Percentiles rank a stretch among this genome's conserved stretches.
Conservation (phyloP, 371 early-diverging fungal species). For the Mucor saturninus region DNA sequence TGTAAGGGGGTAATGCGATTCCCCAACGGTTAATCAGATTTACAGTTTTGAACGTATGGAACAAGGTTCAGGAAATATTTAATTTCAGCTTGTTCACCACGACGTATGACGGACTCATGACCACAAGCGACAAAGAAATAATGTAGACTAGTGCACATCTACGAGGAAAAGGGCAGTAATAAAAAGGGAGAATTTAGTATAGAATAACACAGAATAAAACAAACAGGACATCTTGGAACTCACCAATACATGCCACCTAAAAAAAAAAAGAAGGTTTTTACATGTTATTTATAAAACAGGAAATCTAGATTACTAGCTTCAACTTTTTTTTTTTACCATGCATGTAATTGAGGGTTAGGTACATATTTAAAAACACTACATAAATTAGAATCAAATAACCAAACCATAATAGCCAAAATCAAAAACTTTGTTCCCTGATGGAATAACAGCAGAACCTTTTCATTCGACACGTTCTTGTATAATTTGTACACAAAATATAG, state of each 20-base stretch:
- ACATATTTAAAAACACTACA: slow-evolving; percentile 41
- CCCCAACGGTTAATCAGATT: not conserved
- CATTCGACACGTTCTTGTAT: slow-evolving; percentile 29
- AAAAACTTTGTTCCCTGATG: slow-evolving; percentile 38
- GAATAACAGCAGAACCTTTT: slow-evolving; percentile 31
- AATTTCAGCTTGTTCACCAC: slow-evolving; percentile 21
- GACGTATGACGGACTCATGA: slow-evolving; percentile 25
- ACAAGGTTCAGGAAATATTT: slow-evolving; percentile 26
- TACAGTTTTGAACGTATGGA: slow-evolving; percentile 27
- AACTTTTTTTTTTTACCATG: slow-evolving; percentile 22
- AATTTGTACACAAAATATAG: slow-evolving; percentile 45
- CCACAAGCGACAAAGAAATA: slow-evolving; percentile 46
- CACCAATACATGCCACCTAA: slow-evolving; percentile 51
- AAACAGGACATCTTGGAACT: slow-evolving; percentile 5
- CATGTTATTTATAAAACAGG: not conserved
- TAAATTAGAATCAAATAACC: slow-evolving; percentile 48
- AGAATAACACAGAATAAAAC: not conserved
- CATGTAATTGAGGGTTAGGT: slow-evolving; percentile 37
- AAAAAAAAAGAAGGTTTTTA: not conserved
- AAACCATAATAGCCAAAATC: slow-evolving; percentile 34
- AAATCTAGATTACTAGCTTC: slow-evolving; percentile 7
- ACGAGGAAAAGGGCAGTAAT: not conserved
- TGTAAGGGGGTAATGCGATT: slow-evolving; percentile 2
- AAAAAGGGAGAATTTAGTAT: not conserved
- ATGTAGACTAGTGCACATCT: slow-evolving; percentile 49